Percentiles rank a stretch among this genome's conserved stretches.
These are phyloP conservation scores for Salix arbutifolia DNA, from an alignment of 345 rosid species.

Conservation along the genomic window DNA sequence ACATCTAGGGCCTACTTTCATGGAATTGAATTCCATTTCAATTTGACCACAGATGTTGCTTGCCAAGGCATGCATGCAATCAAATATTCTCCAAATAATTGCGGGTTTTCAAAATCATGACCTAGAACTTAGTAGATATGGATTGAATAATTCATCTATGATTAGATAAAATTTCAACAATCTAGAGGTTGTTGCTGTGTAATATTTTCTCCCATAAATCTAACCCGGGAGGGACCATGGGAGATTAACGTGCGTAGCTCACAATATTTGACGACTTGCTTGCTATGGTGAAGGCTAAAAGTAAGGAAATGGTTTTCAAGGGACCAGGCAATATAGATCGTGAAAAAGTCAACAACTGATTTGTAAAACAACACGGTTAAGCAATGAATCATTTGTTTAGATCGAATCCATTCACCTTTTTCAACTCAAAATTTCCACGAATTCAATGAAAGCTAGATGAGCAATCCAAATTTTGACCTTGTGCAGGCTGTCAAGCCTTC, in stretches of 20 bases:
- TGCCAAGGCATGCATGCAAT: not conserved
- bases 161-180: not conserved
- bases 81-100: not conserved
- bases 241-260: not conserved
- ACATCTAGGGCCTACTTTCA: not conserved
- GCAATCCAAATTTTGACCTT: slow-evolving; percentile 9
- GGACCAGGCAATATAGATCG: not conserved
- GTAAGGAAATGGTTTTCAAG: not conserved
- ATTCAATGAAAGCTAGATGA: not conserved
- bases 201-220: not conserved
- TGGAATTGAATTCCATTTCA: not conserved
- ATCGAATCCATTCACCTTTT: not conserved
- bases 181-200: not conserved
- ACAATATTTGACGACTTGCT: not conserved
- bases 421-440: not conserved
- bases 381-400: not conserved
- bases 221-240: not conserved
- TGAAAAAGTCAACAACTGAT: not conserved
- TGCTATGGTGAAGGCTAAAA: not conserved
- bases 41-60: not conserved
- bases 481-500: not conserved
- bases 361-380: not conserved
- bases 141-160: not conserved
- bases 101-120: not conserved
- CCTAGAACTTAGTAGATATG: not conserved